Percentiles rank a stretch among this genome's conserved stretches.
phyloP scores from a whole-genome alignment of 192 early-diverging fungal species.

The Paraglomus occultum region DNA sequence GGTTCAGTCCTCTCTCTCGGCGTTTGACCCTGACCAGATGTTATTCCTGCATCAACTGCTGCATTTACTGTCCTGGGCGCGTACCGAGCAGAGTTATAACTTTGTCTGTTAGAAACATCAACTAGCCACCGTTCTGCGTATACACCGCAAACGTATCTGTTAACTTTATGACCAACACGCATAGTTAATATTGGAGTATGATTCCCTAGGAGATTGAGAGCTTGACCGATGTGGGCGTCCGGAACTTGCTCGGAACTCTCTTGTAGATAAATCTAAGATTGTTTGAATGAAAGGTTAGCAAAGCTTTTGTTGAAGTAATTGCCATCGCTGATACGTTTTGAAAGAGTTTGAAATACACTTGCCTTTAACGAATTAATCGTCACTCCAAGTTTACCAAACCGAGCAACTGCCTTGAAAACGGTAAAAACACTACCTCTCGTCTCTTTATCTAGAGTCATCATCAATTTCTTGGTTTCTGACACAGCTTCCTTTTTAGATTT shows the following conservation, averaged over 20 bases:
- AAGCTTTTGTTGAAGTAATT: no score
- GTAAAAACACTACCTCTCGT: not conserved
- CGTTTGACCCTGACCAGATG: not conserved
- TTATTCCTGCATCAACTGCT: not conserved
- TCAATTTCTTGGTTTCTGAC: not conserved
- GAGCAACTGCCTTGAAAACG: not conserved
- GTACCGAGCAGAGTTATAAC: not conserved
- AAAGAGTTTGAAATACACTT: not conserved
- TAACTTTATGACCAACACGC: constrained; percentile 21
- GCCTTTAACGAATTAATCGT: constrained; percentile 18
- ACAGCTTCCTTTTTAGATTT: not conserved
- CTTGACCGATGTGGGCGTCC: not conserved
- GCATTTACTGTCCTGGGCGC: not conserved
- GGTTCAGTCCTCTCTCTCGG: not conserved
- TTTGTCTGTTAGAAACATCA: constrained; percentile 4
- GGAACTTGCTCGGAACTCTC: not conserved
- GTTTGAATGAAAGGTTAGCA: no score
- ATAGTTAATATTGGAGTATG: constrained; percentile 21
- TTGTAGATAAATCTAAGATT: not conserved
- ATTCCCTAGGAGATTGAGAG: constrained; percentile 12
- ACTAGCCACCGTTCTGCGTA: constrained; percentile 19
- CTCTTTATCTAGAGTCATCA: not conserved
- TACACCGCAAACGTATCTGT: constrained; percentile 19
- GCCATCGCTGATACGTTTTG: not conserved
- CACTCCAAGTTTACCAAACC: not conserved